Conservation (phyloP, 306 rosid species). For the Quercus variabilis region DNA sequence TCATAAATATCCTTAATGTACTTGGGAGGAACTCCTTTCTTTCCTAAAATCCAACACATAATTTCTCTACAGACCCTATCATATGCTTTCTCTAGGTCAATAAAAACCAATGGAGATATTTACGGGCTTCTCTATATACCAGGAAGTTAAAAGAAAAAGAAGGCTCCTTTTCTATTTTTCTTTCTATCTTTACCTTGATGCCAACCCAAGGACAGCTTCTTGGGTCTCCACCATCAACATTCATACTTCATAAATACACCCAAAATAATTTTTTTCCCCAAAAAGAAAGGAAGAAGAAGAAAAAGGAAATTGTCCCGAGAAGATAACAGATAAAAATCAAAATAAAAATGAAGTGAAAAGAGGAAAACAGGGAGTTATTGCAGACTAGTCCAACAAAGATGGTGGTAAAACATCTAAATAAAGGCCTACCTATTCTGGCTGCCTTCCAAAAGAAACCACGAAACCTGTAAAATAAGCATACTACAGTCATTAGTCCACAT, state of each 20-base stretch:
- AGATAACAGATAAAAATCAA: not conserved
- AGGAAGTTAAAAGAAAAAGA: not conserved
- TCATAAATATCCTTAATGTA: no score
- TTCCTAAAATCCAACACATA: no score
- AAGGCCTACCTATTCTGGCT: constrained; percentile 54
- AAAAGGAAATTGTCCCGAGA: no score
- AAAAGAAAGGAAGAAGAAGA: no score
- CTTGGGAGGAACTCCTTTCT: no score
- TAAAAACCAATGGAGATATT: no score
- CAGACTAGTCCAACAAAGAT: not conserved
- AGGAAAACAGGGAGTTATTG: not conserved
- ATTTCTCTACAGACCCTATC: no score
- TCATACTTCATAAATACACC: not conserved
- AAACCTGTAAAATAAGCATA: constrained; percentile 42
- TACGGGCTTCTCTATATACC: no score
- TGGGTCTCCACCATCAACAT: not conserved
- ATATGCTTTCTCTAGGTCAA: no score
- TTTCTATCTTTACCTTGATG: not conserved
- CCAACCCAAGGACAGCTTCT: not conserved
- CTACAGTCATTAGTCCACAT: not conserved
- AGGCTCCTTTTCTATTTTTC: not conserved
- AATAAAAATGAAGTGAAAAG: not conserved
- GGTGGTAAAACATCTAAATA: constrained; percentile 5
- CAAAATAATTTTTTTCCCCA: not conserved
- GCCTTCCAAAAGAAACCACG: constrained; percentile 81